A percentile compares a stretch with the other conserved stretches of the same genome.
Conservation (phyloP, 495 filamentous ascomycete species). For the Neurospora discreta region DNA sequence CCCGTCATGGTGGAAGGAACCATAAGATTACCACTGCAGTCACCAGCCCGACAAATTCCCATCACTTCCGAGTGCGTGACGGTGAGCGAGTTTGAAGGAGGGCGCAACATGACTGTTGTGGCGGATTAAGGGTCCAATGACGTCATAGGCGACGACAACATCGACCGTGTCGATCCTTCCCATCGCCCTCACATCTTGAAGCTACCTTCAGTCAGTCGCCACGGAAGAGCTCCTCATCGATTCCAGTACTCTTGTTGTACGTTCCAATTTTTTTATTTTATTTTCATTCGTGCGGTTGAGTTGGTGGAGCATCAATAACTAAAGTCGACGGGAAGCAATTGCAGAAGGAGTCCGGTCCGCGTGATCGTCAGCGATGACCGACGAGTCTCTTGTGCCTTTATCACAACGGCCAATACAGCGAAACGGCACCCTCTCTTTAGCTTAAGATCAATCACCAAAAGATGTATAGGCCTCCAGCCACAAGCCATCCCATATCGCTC, state of each 20-base stretch:
- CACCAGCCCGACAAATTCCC: neutral
- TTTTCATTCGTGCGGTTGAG: neutral
- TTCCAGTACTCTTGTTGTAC: neutral
- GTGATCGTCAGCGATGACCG: neutral
- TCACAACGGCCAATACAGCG: neutral
- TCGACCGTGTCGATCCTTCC: neutral
- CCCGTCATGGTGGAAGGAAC: neutral
- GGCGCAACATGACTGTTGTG: neutral
- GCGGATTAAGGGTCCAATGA: neutral
- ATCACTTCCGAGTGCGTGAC: neutral
- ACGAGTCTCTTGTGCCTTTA: neutral
- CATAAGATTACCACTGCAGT: neutral
- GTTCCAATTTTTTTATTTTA: neutral
- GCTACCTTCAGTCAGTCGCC: neutral
- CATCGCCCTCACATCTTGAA: neutral
- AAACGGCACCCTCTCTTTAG: too few relatives aligned
- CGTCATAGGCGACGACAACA: neutral
- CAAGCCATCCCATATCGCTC: too few relatives aligned
- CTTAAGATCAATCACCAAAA: too few relatives aligned
- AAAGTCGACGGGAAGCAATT: neutral
- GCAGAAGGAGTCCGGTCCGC: neutral
- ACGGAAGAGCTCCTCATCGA: neutral
- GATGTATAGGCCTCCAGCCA: too few relatives aligned
- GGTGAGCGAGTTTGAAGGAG: neutral
- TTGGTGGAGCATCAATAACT: neutral